phyloP scores from a whole-genome alignment of 768 basidiomycete species.

The Phanerochaete carnosa region DNA sequence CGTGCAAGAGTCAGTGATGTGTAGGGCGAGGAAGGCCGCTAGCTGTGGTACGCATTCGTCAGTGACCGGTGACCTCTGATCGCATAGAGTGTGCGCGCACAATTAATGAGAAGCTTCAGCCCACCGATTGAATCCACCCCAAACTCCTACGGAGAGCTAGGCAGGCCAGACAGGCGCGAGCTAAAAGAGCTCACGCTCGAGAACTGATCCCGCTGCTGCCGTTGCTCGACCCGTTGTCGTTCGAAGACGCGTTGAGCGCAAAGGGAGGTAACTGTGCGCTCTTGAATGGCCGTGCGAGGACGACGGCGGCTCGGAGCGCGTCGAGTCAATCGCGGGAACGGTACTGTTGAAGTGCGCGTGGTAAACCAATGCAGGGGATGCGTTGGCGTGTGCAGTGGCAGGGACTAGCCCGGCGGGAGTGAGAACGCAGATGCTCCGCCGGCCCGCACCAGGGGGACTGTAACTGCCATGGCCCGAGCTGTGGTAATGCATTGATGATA shows the following conservation, averaged over 20 bases:
- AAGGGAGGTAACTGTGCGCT: constrained; percentile 10
- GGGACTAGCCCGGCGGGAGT: constrained; percentile 10
- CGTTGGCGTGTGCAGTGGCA: constrained; percentile 10
- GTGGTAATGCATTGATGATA: constrained; percentile 38
- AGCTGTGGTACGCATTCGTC: constrained; percentile 44
- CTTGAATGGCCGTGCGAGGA: constrained; percentile 12
- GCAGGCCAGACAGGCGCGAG: constrained; percentile 26
- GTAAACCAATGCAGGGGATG: constrained; percentile 27
- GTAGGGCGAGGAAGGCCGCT: constrained; percentile 85
- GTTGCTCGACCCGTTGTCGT: constrained; percentile 14
- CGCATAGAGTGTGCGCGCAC: constrained; percentile 41
- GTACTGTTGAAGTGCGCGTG: constrained; percentile 33
- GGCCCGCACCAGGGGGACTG: constrained; percentile 19
- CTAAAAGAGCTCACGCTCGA: constrained; percentile 26
- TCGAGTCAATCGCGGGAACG: constrained; percentile 31
- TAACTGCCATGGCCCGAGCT: constrained; percentile 11
- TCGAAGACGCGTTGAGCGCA: constrained; percentile 11
- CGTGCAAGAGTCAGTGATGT: constrained; percentile 89
- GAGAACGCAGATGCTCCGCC: constrained; percentile 11
- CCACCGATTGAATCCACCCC: constrained; percentile 80
- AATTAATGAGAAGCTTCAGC: constrained; percentile 85
- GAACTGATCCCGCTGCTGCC: constrained; percentile 21
- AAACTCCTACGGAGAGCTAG: constrained; percentile 39
- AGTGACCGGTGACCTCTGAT: constrained; percentile 2
- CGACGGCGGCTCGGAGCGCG: constrained; percentile 32